Conservation (phyloP, 768 basidiomycete species). For the Xerocomellus intermedius region DNA sequence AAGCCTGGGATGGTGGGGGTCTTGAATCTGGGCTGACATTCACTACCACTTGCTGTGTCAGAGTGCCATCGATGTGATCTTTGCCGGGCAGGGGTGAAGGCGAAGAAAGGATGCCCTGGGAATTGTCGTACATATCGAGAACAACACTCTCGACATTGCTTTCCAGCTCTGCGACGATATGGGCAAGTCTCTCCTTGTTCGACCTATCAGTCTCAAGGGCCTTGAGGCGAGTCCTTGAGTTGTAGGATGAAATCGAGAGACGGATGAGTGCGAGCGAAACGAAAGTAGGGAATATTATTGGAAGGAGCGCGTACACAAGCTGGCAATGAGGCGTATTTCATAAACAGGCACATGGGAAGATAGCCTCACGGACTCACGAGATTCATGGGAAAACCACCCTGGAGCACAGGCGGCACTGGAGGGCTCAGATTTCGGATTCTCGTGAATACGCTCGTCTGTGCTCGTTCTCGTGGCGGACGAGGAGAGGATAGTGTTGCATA, state of each 20-base stretch:
- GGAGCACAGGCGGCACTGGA: slow-evolving; percentile 57
- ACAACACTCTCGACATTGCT: slow-evolving; percentile 58
- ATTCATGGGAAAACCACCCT: slow-evolving; percentile 66
- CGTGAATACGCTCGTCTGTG: slow-evolving; percentile 42
- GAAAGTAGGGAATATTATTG: slow-evolving; percentile 62
- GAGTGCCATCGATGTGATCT: neutral
- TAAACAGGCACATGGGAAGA: neutral
- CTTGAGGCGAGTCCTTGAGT: slow-evolving; percentile 64
- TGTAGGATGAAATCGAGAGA: slow-evolving; percentile 53
- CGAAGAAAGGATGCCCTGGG: slow-evolving; percentile 26
- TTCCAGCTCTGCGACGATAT: slow-evolving; percentile 59
- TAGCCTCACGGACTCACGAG: slow-evolving; percentile 44
- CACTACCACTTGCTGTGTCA: neutral
- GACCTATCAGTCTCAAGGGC: slow-evolving; percentile 57
- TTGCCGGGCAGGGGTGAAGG: slow-evolving; percentile 5
- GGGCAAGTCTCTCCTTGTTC: slow-evolving; percentile 49
- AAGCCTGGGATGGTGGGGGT: slow-evolving; percentile 36
- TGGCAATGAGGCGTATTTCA: slow-evolving; percentile 24
- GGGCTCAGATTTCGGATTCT: slow-evolving; percentile 39
- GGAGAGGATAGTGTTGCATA: slow-evolving; percentile 47
- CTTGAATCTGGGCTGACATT: slow-evolving; percentile 2
- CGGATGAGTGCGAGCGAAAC: slow-evolving; percentile 54
- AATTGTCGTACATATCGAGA: slow-evolving; percentile 55
- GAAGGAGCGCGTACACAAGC: slow-evolving; percentile 56
- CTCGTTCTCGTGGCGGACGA: slow-evolving; percentile 43